A percentile compares a stretch with the other conserved stretches of the same genome.
Conservation (phyloP, 202 grass and related monocot species). For the Carex sylvatica region DNA sequence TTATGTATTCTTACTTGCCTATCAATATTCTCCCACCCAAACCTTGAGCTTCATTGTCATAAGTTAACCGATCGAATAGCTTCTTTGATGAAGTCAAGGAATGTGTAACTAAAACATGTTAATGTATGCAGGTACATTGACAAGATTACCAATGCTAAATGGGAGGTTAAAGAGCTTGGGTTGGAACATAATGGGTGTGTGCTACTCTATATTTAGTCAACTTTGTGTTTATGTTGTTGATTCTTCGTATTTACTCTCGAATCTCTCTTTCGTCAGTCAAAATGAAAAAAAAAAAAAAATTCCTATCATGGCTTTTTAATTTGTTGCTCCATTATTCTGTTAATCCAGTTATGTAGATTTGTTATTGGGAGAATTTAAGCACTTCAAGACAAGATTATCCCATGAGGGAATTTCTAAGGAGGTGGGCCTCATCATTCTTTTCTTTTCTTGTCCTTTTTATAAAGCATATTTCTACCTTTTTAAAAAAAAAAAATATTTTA, state of each 20-base stretch:
- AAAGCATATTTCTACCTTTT: slow-evolving; percentile 9
- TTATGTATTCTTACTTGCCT: background rate
- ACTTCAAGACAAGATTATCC: slow-evolving; percentile 95
- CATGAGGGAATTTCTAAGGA: slow-evolving; percentile 90
- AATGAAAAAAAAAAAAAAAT: background rate
- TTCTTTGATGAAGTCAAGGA: slow-evolving; percentile 37
- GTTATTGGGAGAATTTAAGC: slow-evolving; percentile 97
- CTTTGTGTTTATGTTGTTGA: slow-evolving; percentile 14
- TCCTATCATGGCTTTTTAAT: background rate
- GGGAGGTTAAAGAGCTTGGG: slow-evolving; percentile 98
- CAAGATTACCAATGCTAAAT: slow-evolving; percentile 97
- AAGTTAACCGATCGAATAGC: background rate
- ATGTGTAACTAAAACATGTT: slow-evolving; percentile 27
- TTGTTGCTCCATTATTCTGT: slow-evolving; percentile 23
- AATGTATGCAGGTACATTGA: slow-evolving; percentile 72
- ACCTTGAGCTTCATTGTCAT: background rate
- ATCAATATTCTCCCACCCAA: background rate
- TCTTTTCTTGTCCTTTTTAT: slow-evolving; percentile 15
- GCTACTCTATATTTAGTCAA: slow-evolving; percentile 30
- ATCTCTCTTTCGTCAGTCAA: background rate
- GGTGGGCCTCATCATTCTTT: slow-evolving; percentile 41
- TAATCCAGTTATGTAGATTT: slow-evolving; percentile 85
- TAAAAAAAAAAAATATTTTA: background rate
- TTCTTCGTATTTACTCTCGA: slow-evolving; percentile 9
- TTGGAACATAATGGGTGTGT: slow-evolving; percentile 97